Percentiles rank a stretch among this genome's conserved stretches.
Evolutionary conservation across 2,329 filamentous ascomycete species (phyloP).

Genomic region (Fusarium nanum): DNA sequence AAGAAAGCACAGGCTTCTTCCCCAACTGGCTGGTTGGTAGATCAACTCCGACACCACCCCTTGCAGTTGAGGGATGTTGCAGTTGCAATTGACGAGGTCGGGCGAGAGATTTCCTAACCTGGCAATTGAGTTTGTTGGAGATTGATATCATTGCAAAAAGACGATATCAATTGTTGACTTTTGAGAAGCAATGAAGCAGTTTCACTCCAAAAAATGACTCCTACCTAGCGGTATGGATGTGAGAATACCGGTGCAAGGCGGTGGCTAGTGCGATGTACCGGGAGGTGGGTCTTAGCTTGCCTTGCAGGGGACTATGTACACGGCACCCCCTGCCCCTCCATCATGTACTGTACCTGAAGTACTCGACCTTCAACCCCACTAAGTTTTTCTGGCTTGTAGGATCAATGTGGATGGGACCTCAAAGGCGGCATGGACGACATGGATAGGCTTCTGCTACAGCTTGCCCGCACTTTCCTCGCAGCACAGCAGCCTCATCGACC

Average conservation of each 20-base stretch:
- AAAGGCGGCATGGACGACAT: background rate
- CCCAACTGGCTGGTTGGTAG: slow-evolving; percentile 44
- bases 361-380: slow-evolving; percentile 43
- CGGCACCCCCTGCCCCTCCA: slow-evolving; percentile 11
- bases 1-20: slow-evolving; percentile 42
- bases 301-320: slow-evolving; percentile 1
- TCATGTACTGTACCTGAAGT: slow-evolving; percentile 36
- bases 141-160: background rate
- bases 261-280: slow-evolving; percentile 36
- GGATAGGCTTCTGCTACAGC: slow-evolving; percentile 1
- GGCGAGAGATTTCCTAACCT: slow-evolving; percentile 14
- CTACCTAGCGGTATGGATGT: slow-evolving; percentile 8
- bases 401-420: background rate
- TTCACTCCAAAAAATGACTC: slow-evolving; percentile 17
- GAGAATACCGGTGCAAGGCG: slow-evolving; percentile 30
- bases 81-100: slow-evolving; percentile 2
- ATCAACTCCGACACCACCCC: slow-evolving; percentile 25
- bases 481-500: slow-evolving; percentile 44
- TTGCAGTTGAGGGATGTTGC: background rate
- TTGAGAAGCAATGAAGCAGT: background rate
- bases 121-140: slow-evolving; percentile 7
- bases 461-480: slow-evolving; percentile 11
- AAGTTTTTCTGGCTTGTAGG: slow-evolving; percentile 33
- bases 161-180: slow-evolving; percentile 17
- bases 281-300: slow-evolving; percentile 14